Evolutionary conservation across 2,329 filamentous ascomycete species (phyloP).

Genomic region (Ophiocordyceps australis): DNA sequence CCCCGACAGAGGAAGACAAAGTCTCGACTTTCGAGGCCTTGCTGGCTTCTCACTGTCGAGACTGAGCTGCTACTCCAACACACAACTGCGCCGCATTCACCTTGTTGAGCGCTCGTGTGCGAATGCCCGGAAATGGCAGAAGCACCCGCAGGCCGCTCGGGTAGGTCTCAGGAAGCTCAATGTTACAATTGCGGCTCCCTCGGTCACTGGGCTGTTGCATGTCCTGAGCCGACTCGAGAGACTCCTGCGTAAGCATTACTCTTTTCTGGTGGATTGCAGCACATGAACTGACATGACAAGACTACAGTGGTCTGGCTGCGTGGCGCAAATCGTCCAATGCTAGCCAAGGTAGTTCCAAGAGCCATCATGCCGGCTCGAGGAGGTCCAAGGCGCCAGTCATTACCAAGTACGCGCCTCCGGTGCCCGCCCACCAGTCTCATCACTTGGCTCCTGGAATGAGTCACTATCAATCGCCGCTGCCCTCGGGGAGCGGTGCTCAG

Average conservation of each 20-base stretch:
- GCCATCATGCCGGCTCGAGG: conserved; percentile 11
- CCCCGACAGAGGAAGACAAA: too few relatives aligned
- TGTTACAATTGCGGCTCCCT: conserved; percentile 35
- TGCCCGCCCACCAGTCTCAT: conserved; percentile 5
- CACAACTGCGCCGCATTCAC: background rate
- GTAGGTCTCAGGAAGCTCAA: conserved; percentile 16
- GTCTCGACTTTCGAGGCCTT: background rate
- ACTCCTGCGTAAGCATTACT: conserved; percentile 29
- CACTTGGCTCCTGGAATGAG: conserved; percentile 3
- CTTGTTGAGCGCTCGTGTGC: background rate
- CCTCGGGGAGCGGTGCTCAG: conserved; percentile 8
- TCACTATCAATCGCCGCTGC: conserved; percentile 8
- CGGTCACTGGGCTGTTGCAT: conserved; percentile 34
- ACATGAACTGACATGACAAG: too few relatives aligned
- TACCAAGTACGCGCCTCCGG: conserved; percentile 15
- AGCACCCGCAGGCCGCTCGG: conserved; percentile 9
- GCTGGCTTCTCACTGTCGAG: background rate
- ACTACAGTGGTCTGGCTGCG: conserved; percentile 15
- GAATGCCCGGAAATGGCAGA: conserved; percentile 10
- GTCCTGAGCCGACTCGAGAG: conserved; percentile 28
- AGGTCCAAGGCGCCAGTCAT: conserved; percentile 15
- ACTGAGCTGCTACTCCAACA: background rate
- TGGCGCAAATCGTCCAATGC: conserved; percentile 15
- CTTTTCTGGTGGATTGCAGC: too few relatives aligned
- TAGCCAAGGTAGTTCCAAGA: conserved; percentile 8